Evolutionary conservation across 305 asterid species (phyloP).

Genomic region (Striga hermonthica): DNA sequence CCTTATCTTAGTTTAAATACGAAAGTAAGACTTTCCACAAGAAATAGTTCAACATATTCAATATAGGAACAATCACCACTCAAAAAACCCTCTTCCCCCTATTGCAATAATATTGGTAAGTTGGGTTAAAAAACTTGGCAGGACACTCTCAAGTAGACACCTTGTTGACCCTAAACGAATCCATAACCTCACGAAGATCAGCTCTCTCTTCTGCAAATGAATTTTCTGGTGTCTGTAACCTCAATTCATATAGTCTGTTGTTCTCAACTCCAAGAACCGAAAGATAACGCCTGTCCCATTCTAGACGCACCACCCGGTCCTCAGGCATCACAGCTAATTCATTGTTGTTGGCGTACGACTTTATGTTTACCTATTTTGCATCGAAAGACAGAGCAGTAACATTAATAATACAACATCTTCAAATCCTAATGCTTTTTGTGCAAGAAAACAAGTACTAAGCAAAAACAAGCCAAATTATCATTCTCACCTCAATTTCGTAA

Average conservation of each 20-base stretch:
- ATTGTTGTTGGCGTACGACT: conserved; percentile 89
- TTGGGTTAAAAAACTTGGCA: no score
- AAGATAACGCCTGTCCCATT: conserved; percentile 86
- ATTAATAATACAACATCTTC: neutral
- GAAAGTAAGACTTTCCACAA: neutral
- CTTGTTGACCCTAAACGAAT: conserved; percentile 72
- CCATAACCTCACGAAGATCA: conserved; percentile 70
- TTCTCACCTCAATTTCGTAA: conserved; percentile 73
- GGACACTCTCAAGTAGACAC: conserved; percentile 40
- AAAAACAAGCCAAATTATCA: conserved; percentile 6
- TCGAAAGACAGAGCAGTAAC: conserved; percentile 1
- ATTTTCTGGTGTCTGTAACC: conserved; percentile 82
- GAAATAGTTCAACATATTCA: neutral
- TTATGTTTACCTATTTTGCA: conserved; percentile 63
- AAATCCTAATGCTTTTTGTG: neutral
- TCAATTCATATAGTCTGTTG: conserved; percentile 64
- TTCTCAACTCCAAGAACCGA: conserved; percentile 97
- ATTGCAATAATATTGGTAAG: no score
- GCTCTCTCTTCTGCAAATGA: conserved; percentile 65
- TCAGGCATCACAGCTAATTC: conserved; percentile 90
- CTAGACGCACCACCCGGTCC: conserved; percentile 69
- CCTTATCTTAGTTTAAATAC: neutral
- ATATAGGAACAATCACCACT: no score
- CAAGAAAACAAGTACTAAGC: conserved; percentile 6
- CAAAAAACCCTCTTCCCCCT: no score